Base-by-base conservation (phyloP, 2,329 filamentous ascomycete genomes). In the Tolypocladium amazonense region DNA sequence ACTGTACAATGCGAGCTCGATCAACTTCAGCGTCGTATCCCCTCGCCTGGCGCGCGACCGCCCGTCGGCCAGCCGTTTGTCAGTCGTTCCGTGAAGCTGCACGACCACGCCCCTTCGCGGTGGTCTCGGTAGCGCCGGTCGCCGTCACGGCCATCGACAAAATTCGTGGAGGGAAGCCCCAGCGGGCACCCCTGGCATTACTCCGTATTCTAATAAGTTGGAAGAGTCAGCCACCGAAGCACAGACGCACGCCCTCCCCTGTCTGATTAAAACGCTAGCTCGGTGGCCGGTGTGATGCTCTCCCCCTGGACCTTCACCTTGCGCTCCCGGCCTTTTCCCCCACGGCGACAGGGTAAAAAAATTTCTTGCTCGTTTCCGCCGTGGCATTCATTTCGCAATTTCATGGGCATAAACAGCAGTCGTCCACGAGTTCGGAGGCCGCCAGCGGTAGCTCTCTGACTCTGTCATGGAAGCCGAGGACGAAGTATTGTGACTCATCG, bases 301-400 rank as follows among this genome's bases (percentile, higher is more conserved):
- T 45, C 53, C 56, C 39, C 47, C 35, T 20, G 38, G 9, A 9
- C 43, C 53, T 39, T 56, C 58, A 56, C 58, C 53, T 59, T 56
- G 57, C 57, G 25, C 50, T 39, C 33, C 35, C 27, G 50, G 18
- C 50, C 57, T 58, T 57, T 58, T 58, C 56, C 56, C 62, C 62
- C 58, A 56, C 60, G 62, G 56, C 39, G 57, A 59, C 61, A 60
- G 58, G 58, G 61, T 62, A 63, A 62, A 63, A 62, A 63, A 35
- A 56, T 63, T 63, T 63, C 60, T 56, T 53, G 39, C 41, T n/a
- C 56, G 38, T 57, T 35, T 57, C 56, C 41, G 38, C 27, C 56
- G 38, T 57, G 58, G 50, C 27, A 33, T 52, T 62, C 62, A 62
- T 63, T 63, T 63, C 62, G 58, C 60, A 60, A 57, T 57, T 57